A percentile compares a stretch with the other conserved stretches of the same genome.
Evolutionary conservation across 2,329 filamentous ascomycete genomes (phyloP).

Genomic region (Stemphylium vesicarium): DNA sequence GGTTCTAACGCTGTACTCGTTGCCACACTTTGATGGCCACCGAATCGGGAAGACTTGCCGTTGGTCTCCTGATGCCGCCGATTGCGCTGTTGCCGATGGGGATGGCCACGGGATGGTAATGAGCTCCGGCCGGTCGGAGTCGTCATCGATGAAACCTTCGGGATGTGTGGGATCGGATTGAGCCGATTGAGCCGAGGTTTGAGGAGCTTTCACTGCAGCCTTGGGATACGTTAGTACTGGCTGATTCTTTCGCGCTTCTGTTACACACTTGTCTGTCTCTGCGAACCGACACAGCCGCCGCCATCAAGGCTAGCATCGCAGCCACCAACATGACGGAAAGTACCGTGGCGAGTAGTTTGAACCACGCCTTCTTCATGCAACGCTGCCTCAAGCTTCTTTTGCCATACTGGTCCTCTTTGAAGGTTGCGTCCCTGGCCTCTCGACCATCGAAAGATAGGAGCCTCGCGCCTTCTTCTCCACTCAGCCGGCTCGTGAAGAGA

Average conservation of each 20-base stretch:
- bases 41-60: constrained; percentile 42
- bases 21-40: constrained; percentile 44
- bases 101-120: constrained; percentile 25
- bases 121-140: constrained; percentile 15
- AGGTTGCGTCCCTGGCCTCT: constrained; percentile 21
- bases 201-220: neutral
- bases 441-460: constrained; percentile 30
- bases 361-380: constrained; percentile 28
- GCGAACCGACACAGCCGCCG: constrained; percentile 22
- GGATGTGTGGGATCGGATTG: constrained; percentile 13
- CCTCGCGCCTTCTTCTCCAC: constrained; percentile 39
- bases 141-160: constrained; percentile 23
- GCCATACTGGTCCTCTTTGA: constrained; percentile 35
- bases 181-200: constrained; percentile 23
- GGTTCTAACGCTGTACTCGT: constrained; percentile 41
- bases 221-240: constrained; percentile 11
- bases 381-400: constrained; percentile 26
- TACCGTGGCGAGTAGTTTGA: constrained; percentile 29
- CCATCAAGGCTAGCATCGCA: constrained; percentile 30
- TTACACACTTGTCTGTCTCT: constrained; percentile 29
- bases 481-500: constrained; percentile 35
- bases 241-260: neutral
- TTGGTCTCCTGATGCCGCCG: constrained; percentile 9
- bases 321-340: constrained; percentile 31
- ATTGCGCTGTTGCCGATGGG: constrained; percentile 15